A percentile compares a stretch with the other conserved stretches of the same genome.
These are phyloP conservation scores for Wickerhamomyces queroliae DNA, from an alignment of 805 yeast species.

Conservation along the genomic window DNA sequence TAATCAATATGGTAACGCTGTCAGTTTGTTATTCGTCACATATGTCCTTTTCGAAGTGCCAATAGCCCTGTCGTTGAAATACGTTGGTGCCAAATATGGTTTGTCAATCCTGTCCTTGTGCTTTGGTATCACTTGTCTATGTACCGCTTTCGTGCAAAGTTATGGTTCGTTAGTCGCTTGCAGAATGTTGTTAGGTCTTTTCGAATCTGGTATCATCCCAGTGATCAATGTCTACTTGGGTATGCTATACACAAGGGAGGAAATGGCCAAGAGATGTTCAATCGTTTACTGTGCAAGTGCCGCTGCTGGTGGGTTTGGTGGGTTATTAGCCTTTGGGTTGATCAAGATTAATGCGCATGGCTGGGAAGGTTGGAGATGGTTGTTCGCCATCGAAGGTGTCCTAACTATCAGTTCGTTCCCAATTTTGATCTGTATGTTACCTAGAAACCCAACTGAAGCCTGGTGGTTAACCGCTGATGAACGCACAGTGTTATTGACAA, in stretches of 20 bases:
- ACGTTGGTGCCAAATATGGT: constrained; percentile 30
- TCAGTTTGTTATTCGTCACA: constrained; percentile 41
- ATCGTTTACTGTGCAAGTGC: constrained; percentile 20
- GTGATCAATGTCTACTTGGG: constrained; percentile 41
- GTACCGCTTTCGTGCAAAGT: constrained; percentile 35
- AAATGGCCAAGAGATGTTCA: constrained; percentile 39
- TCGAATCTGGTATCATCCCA: constrained; percentile 49
- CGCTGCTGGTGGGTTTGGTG: constrained; percentile 47
- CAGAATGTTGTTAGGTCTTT: constrained; percentile 44
- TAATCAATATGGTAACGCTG: constrained; percentile 36
- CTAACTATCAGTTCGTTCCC: constrained; percentile 34
- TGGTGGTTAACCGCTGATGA: constrained; percentile 38
- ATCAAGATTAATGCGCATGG: constrained; percentile 32
- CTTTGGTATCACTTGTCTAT: constrained; percentile 36
- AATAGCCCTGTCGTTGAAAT: constrained; percentile 30
- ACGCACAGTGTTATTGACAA: constrained; percentile 26
- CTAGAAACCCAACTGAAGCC: constrained; percentile 32
- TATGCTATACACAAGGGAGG: constrained; percentile 40
- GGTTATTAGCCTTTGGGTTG: constrained; percentile 44
- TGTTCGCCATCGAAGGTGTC: constrained; percentile 45
- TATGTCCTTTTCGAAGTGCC: constrained; percentile 34
- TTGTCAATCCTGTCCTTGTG: constrained; percentile 26
- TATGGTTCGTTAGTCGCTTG: constrained; percentile 39
- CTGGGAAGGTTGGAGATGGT: constrained; percentile 44
- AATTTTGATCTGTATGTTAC: constrained; percentile 28